Percentiles rank a stretch among this genome's conserved stretches.
These are phyloP conservation scores for Pichia inconspicua DNA, from an alignment of 1,139 yeast species.

Conservation along the genomic window DNA sequence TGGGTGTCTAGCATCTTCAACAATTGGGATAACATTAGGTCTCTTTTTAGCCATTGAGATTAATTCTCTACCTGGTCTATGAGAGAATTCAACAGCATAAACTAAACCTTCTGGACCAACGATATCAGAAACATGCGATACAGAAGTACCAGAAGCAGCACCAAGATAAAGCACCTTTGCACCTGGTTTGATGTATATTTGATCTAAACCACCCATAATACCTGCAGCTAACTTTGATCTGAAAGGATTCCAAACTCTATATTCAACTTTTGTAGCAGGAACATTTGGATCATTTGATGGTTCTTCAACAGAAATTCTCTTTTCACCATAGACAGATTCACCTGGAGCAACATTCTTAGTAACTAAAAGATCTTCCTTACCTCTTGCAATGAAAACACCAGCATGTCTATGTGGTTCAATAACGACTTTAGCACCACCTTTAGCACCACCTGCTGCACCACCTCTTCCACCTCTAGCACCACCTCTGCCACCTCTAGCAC, in stretches of 20 bases:
- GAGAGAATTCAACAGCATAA: constrained; percentile 98
- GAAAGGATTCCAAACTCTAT: constrained; percentile 99
- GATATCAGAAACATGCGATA: constrained; percentile 94
- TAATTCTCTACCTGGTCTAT: constrained; percentile 98
- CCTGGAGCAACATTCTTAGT: constrained; percentile 98
- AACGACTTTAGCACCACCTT: constrained; percentile 91
- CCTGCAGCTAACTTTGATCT: constrained; percentile 99
- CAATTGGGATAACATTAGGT: constrained; percentile 97
- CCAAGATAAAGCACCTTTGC: constrained; percentile 95
- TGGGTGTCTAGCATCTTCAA: constrained; percentile 99
- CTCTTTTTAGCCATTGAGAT: constrained; percentile 99
- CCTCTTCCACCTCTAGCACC: constrained; percentile 50
- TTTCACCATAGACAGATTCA: constrained; percentile 96
- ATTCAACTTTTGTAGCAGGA: constrained; percentile 91
- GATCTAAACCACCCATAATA: constrained; percentile 99
- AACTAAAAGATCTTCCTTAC: constrained; percentile 96
- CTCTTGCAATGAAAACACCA: constrained; percentile 97
- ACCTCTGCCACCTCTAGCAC: constrained; percentile 63
- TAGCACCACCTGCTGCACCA: constrained; percentile 68
- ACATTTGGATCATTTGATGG: constrained; percentile 80
- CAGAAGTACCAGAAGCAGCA: constrained; percentile 99
- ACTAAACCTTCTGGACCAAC: constrained; percentile 99
- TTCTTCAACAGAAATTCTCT: constrained; percentile 89
- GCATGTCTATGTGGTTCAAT: constrained; percentile 98
- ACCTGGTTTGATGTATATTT: constrained; percentile 95